These are phyloP conservation scores for Orbilia blumenaviensis DNA, from an alignment of 2,329 filamentous ascomycete genomes.

Conservation along the genomic window DNA sequence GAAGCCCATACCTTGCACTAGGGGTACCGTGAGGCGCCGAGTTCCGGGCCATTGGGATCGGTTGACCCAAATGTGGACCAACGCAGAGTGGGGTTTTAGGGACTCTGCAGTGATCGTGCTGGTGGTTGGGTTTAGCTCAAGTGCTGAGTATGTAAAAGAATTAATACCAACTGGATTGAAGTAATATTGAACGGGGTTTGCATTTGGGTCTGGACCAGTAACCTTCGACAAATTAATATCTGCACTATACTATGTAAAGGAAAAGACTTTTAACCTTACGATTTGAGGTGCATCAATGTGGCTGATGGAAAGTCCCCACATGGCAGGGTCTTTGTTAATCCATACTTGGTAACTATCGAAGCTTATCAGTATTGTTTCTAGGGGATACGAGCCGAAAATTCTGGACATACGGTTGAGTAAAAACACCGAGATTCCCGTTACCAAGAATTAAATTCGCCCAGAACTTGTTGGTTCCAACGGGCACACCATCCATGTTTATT, in stretches of 20 bases:
- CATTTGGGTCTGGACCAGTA: conserved; percentile 69
- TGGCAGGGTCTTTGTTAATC: conserved; percentile 74
- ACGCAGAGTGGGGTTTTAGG: conserved; percentile 69
- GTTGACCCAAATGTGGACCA: conserved; percentile 73
- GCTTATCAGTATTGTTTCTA: too few relatives aligned
- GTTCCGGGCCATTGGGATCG: conserved; percentile 66
- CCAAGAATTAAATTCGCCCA: conserved; percentile 59
- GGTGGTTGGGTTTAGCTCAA: conserved; percentile 73
- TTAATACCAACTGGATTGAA: conserved; percentile 84
- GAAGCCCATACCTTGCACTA: conserved; percentile 90
- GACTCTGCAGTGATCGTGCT: conserved; percentile 65
- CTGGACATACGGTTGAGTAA: conserved; percentile 64
- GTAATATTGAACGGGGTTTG: conserved; percentile 75
- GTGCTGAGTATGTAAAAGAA: conserved; percentile 80
- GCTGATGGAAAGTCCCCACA: conserved; percentile 80
- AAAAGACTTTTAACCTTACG: conserved; percentile 60
- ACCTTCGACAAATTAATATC: conserved; percentile 34
- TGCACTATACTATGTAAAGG: neutral
- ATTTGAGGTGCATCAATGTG: conserved; percentile 76
- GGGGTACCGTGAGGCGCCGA: conserved; percentile 73
- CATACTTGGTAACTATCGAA: conserved; percentile 76
- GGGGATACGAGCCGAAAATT: too few relatives aligned
- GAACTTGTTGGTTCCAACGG: conserved; percentile 77
- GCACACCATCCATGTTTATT: conserved; percentile 60
- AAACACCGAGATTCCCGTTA: conserved; percentile 38